Evolutionary conservation across 2,329 filamentous ascomycete genomes (phyloP).

Genomic region (Trichoderma atrobrunneum): DNA sequence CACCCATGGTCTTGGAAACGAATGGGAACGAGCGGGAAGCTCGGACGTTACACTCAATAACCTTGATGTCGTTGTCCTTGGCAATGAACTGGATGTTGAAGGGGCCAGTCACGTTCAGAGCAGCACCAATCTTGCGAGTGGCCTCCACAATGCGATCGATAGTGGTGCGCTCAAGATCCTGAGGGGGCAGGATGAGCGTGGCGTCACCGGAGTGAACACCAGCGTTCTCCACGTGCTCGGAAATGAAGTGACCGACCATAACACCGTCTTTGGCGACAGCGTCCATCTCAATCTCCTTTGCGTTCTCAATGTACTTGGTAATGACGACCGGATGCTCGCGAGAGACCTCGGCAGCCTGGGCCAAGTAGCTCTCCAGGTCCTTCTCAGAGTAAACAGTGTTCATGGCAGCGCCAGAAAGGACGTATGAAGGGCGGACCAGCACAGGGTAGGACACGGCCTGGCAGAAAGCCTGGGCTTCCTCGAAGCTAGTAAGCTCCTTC

Average conservation of each 20-base stretch:
- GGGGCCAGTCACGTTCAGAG: conserved; percentile 91
- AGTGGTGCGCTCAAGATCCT: conserved; percentile 86
- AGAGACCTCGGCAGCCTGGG: conserved; percentile 90
- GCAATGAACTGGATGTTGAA: conserved; percentile 99
- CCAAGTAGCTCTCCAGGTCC: conserved; percentile 82
- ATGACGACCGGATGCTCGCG: conserved; percentile 96
- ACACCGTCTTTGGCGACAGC: conserved; percentile 87
- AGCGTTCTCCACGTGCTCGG: conserved; percentile 97
- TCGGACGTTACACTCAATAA: conserved; percentile 98
- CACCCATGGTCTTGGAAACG: conserved; percentile 96
- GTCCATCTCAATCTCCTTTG: conserved; percentile 99
- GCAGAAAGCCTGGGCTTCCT: conserved; percentile 86
- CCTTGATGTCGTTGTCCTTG: conserved; percentile 99
- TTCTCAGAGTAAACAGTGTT: conserved; percentile 98
- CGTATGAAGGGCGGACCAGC: conserved; percentile 91
- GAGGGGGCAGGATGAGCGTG: conserved; percentile 89
- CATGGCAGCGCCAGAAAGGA: conserved; percentile 96
- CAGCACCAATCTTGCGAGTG: conserved; percentile 89
- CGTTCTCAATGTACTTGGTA: conserved; percentile 98
- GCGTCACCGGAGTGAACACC: conserved; percentile 98
- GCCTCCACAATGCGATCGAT: conserved; percentile 91
- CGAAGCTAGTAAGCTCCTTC: conserved; percentile 95
- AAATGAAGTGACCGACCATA: conserved; percentile 94
- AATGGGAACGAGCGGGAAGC: conserved; percentile 97
- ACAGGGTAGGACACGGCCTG: conserved; percentile 88